Conservation (phyloP, 352 stramenopile genomes). For the Pythium oligandrum region DNA sequence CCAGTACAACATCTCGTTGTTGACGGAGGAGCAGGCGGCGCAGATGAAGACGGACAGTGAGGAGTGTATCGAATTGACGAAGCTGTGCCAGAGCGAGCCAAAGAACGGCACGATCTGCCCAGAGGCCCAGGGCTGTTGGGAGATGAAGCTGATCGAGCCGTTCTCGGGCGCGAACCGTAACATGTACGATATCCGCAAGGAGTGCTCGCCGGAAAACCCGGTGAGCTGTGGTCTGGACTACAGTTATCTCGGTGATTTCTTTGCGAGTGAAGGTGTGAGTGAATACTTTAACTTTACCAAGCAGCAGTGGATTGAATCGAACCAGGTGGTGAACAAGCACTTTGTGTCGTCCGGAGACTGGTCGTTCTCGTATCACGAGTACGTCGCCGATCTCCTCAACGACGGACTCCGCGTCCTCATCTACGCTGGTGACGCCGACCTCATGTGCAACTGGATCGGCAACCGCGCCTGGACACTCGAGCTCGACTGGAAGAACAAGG, state of each 20-base stretch:
- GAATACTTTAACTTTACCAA: slow-evolving; percentile 5
- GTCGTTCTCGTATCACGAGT: slow-evolving; percentile 82
- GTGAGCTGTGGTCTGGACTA: slow-evolving; percentile 10
- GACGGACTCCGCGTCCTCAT: too few species aligned
- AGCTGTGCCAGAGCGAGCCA: slow-evolving; percentile 23
- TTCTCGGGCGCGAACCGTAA: slow-evolving; percentile 31
- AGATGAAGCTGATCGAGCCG: slow-evolving; percentile 19
- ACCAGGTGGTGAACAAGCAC: slow-evolving; percentile 77
- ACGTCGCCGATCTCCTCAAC: slow-evolving; percentile 70
- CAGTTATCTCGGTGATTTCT: slow-evolving; percentile 9
- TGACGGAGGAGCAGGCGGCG: slow-evolving; percentile 25
- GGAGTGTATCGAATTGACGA: slow-evolving; percentile 23
- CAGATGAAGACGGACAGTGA: slow-evolving; percentile 31
- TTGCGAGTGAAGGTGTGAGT: slow-evolving; percentile 3
- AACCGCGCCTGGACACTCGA: slow-evolving; percentile 87
- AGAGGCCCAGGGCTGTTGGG: slow-evolving; percentile 26
- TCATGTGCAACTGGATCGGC: too few species aligned
- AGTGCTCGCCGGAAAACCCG: slow-evolving; percentile 14
- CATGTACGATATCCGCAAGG: slow-evolving; percentile 54
- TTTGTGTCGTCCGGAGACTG: slow-evolving; percentile 73
- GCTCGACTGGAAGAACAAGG: slow-evolving; percentile 82
- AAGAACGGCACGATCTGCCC: slow-evolving; percentile 24
- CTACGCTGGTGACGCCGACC: too few species aligned
- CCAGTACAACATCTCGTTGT: slow-evolving; percentile 51
- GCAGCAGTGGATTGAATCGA: slow-evolving; percentile 69